phyloP scores from a whole-genome alignment of 1,284 basidiomycete species.

The Anthracocystis walkeri region DNA sequence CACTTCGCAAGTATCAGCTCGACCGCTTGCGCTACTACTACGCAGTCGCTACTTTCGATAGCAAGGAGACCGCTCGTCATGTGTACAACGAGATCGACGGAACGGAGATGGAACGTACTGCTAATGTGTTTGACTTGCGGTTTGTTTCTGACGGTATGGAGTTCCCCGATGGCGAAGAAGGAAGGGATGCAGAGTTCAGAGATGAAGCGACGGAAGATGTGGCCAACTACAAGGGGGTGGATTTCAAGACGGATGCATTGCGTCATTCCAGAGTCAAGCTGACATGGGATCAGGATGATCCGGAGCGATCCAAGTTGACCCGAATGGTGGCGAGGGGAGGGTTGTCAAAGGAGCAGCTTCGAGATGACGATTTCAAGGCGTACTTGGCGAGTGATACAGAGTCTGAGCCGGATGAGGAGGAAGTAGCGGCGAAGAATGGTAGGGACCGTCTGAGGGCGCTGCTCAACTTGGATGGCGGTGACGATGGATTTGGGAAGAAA shows the following conservation, averaged over 20 bases:
- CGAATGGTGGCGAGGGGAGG: conserved; percentile 47
- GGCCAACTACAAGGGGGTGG: conserved; percentile 80
- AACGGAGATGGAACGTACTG: conserved; percentile 95
- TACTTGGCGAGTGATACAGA: conserved; percentile 67
- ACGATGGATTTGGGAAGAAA: conserved; percentile 39
- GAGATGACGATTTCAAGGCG: conserved; percentile 67
- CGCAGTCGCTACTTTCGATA: conserved; percentile 91
- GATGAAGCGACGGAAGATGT: conserved; percentile 79
- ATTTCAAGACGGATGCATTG: conserved; percentile 94
- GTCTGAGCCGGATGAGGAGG: conserved; percentile 44
- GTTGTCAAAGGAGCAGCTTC: conserved; percentile 53
- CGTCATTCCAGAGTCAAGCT: conserved; percentile 97
- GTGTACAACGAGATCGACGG: conserved; percentile 90
- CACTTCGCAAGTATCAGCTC: conserved; percentile 90
- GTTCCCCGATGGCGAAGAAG: conserved; percentile 79
- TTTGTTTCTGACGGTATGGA: conserved; percentile 81
- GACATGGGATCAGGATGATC: conserved; percentile 98
- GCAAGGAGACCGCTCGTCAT: conserved; percentile 80
- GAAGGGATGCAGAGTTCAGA: conserved; percentile 77
- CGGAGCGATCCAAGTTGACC: conserved; percentile 82
- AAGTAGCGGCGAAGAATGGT: conserved; percentile 29
- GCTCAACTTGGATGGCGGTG: conserved; percentile 51
- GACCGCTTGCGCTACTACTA: conserved; percentile 96
- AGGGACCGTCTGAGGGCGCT: conserved; percentile 60
- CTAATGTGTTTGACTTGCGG: conserved; percentile 90